These are phyloP conservation scores for Termitomyces sp. DNA, from an alignment of 768 basidiomycete genomes.

Conservation along the genomic window DNA sequence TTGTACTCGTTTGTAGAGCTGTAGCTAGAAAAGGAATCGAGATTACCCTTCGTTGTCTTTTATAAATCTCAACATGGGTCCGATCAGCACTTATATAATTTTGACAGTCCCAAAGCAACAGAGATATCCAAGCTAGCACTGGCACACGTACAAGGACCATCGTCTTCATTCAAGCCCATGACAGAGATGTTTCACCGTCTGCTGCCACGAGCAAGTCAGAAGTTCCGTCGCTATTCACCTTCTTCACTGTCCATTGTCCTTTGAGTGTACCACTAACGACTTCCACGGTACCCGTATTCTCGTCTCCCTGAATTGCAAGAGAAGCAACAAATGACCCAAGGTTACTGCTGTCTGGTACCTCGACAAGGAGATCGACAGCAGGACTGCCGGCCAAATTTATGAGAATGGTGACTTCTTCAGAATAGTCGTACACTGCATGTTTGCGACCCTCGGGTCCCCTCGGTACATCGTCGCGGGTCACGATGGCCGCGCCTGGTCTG, in stretches of 20 bases:
- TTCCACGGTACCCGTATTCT: slow-evolving; percentile 4
- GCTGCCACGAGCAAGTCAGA: slow-evolving; percentile 1
- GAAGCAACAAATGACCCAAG: slow-evolving; percentile 16
- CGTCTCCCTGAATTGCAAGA: slow-evolving; percentile 15
- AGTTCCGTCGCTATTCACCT: slow-evolving; percentile 7
- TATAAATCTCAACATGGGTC: too few relatives aligned
- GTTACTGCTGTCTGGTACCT: slow-evolving; percentile 9
- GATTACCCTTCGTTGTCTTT: too few relatives aligned
- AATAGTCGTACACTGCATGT: slow-evolving; percentile 22
- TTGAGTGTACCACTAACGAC: slow-evolving; percentile 18
- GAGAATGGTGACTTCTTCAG: slow-evolving; percentile 16
- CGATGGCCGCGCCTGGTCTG: slow-evolving; percentile 28
- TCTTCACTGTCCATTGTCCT: slow-evolving; percentile 18
- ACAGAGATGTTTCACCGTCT: background rate
- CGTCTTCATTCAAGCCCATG: too few relatives aligned
- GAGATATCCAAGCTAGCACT: too few relatives aligned
- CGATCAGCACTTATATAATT: too few relatives aligned
- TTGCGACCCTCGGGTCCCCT: slow-evolving; percentile 6
- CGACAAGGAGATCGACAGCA: slow-evolving; percentile 5
- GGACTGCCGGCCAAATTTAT: slow-evolving; percentile 15
- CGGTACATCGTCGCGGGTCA: slow-evolving; percentile 18
- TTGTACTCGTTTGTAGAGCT: background rate
- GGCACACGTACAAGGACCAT: too few relatives aligned
- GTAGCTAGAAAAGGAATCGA: too few relatives aligned
- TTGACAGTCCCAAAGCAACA: too few relatives aligned